phyloP scores from a whole-genome alignment of 2,329 filamentous ascomycete genomes.

The Hypoxylon sp. region DNA sequence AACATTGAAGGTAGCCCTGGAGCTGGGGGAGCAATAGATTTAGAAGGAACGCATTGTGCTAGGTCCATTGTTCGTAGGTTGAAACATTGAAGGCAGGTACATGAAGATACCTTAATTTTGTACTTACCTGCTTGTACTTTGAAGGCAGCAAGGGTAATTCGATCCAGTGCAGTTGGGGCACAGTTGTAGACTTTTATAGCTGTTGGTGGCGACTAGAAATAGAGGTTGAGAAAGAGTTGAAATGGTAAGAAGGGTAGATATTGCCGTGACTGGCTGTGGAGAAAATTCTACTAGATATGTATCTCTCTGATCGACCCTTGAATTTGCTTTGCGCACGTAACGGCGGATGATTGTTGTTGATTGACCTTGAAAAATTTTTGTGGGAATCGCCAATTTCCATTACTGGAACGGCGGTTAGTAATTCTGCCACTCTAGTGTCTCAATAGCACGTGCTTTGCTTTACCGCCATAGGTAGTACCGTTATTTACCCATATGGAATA shows the following conservation, averaged over 20 bases:
- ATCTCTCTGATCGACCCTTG: slow-evolving; percentile 18
- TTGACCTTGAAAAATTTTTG: slow-evolving; percentile 38
- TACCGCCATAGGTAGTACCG: slow-evolving; percentile 25
- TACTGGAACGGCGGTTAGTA: slow-evolving; percentile 29
- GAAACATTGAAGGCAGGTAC: slow-evolving; percentile 16
- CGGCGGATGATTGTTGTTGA: slow-evolving; percentile 31
- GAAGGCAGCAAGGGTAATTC: background rate
- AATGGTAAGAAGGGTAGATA: slow-evolving; percentile 11
- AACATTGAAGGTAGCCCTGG: slow-evolving; percentile 11
- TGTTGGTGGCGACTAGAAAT: background rate
- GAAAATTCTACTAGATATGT: slow-evolving; percentile 16
- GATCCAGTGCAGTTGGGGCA: slow-evolving; percentile 1
- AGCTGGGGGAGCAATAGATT: slow-evolving; percentile 6
- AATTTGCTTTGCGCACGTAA: slow-evolving; percentile 32
- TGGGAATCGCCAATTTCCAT: slow-evolving; percentile 41
- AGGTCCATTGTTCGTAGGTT: background rate
- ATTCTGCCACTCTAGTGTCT: slow-evolving; percentile 36
- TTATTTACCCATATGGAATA: slow-evolving; percentile 27
- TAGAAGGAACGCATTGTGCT: background rate
- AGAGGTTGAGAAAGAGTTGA: background rate
- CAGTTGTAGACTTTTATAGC: background rate
- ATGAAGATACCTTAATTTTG: background rate
- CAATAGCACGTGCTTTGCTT: slow-evolving; percentile 36
- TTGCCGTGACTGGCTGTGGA: slow-evolving; percentile 1
- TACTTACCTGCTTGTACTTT: slow-evolving; percentile 16